Base-by-base conservation (phyloP, 1,139 yeast genomes). In the Petasospora fabianii region DNA sequence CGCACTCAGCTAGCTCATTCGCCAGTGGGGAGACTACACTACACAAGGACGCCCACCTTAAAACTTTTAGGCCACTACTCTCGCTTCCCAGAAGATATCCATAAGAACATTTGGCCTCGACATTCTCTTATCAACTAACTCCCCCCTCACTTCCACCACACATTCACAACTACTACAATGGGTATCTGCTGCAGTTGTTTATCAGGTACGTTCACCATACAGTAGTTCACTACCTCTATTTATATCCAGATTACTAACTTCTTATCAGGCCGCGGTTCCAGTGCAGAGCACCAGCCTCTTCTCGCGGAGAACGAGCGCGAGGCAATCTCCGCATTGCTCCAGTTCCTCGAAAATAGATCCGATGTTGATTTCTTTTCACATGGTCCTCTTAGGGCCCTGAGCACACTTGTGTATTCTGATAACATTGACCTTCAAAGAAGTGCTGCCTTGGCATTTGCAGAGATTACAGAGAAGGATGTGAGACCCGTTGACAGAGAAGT, bases 391-490 rank as follows among this genome's bases (percentile, higher is more conserved):
- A 75, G 86, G 50, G 97, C 98, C 4, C 72, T 92, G 48, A 84
- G 94, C 43, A 92, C 97, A 1, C 73, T 92, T 56, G 98, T 92
- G 5, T 87, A 92, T 61, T 85, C 96, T 2, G 97, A 92, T 54
- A 92, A 92, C 59, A 78, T 92, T 51, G 97, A 92, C 60, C 73
- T 92, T 44, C 97, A 92, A 64, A 78, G 98, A 58, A 85, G 96
- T 61, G 99, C 99, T 3, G 98, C 98, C 7, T 73, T 92, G 54
- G 98, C 98, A 11, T 92, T 92, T 71, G 98, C 98, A 10, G 99
- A 92, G 64, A 90, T 94, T 43, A 92, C 99, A 31, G 98, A 92
- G 60, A 94, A 92, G 62, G 95, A 85, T 57, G 92, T 90, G 30
- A 75, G 95, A 48, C 86, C 94, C 36, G 97, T 92, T 24, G 82